phyloP scores from a whole-genome alignment of 2,329 filamentous ascomycete species.

The Pseudocercospora cruenta region DNA sequence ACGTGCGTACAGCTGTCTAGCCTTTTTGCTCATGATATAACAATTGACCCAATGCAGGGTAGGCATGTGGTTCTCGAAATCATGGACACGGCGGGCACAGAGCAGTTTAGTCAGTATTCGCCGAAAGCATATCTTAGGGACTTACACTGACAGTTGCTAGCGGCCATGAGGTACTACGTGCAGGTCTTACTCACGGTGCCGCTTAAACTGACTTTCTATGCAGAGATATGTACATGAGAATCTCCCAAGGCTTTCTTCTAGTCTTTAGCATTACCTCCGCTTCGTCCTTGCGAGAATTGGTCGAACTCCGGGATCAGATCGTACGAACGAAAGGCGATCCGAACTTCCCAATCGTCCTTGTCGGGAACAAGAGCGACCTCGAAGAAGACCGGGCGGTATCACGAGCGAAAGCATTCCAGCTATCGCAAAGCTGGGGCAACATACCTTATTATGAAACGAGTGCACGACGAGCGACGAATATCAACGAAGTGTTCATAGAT shows the following conservation, averaged over 20 bases:
- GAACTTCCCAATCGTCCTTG: conserved; percentile 73
- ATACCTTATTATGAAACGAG: conserved; percentile 91
- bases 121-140: background rate
- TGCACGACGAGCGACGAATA: conserved; percentile 79
- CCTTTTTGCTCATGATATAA: background rate
- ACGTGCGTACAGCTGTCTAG: conserved; percentile 63
- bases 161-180: conserved; percentile 30
- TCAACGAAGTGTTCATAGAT: conserved; percentile 78
- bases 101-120: conserved; percentile 78
- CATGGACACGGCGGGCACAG: conserved; percentile 86
- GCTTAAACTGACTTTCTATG: background rate
- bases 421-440: conserved; percentile 84
- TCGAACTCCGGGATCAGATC: conserved; percentile 83
- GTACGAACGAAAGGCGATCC: conserved; percentile 83
- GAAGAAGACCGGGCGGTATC: conserved; percentile 82
- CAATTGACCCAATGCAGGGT: conserved; percentile 57
- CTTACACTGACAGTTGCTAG: conserved; percentile 21
- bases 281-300: conserved; percentile 80
- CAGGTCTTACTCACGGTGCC: background rate
- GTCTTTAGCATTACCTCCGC: conserved; percentile 89
- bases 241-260: conserved; percentile 85
- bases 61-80: conserved; percentile 90
- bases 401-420: conserved; percentile 76
- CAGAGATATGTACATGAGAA: conserved; percentile 87
- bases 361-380: conserved; percentile 88